Percentiles rank a stretch among this genome's conserved stretches.
These are phyloP conservation scores for Dipteronia dyeriana DNA, from an alignment of 345 rosid species.

Conservation along the genomic window DNA sequence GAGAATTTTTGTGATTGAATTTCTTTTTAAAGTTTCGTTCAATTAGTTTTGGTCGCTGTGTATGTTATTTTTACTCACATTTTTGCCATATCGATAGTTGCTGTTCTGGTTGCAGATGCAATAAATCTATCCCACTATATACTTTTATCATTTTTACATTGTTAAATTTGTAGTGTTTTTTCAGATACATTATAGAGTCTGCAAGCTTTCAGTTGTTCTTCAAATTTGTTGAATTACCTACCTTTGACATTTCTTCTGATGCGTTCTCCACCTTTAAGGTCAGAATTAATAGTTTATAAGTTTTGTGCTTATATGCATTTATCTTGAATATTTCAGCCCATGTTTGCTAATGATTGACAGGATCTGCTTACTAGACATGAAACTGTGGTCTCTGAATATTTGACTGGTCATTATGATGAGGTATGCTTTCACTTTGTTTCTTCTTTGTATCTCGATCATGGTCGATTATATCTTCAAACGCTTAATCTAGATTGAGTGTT, in stretches of 20 bases:
- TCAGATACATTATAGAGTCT: constrained; percentile 91
- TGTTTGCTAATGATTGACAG: constrained; percentile 42
- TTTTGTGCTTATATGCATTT: constrained; percentile 16
- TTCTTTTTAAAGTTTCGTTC: no score
- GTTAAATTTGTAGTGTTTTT: constrained; percentile 56
- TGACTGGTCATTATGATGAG: constrained; percentile 82
- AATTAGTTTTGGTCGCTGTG: no score
- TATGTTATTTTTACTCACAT: no score
- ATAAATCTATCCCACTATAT: background rate
- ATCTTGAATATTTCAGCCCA: constrained; percentile 13
- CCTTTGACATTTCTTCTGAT: constrained; percentile 95
- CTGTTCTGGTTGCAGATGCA: constrained; percentile 12
- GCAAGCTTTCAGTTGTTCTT: constrained; percentile 93
- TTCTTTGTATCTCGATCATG: background rate
- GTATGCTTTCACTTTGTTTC: constrained; percentile 39
- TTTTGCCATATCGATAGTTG: background rate
- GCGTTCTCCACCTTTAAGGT: constrained; percentile 98
- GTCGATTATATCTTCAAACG: constrained; percentile 11
- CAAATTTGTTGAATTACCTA: constrained; percentile 94
- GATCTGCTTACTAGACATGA: constrained; percentile 91
- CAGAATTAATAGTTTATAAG: constrained; percentile 28
- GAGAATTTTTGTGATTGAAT: no score
- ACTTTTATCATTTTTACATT: constrained; percentile 34
- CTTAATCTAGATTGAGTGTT: background rate
- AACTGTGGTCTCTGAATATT: constrained; percentile 71